Evolutionary conservation across 805 yeast species (phyloP), one percentile per base, ranked within the genome.

Genomic region (Pichia phayaonensis): DNA sequence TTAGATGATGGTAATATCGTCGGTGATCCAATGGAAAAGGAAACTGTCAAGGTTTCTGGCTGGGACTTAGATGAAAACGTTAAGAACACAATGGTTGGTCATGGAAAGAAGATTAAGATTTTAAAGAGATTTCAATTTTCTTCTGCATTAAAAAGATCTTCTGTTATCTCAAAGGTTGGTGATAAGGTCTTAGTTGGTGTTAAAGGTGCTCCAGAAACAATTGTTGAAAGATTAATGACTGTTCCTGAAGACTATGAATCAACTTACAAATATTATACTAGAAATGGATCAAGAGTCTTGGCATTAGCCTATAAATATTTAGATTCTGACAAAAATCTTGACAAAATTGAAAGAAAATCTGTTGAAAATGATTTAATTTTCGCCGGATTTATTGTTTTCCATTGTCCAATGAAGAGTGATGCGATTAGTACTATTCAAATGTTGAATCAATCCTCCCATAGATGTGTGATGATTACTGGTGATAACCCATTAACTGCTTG

Each of bases 1-100:
- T 75, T 94, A 54, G 97, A 94, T 61, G 96, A 90, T 65, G 99
- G 98, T 60, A 98, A 94, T 55, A 80, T 90, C 59, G 99, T 94
- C 54, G 99, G 99, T 70, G 99, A 94, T 64, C 97, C 99, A 56
- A 92, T 94, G 98, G 99, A 94, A 71, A 89, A 90, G 70, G 97
- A 95, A 26, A 94, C 99, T 48, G 74, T 94, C 59, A 83, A 82
- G 58, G 92, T 95, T 41, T 79, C 94, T 51, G 81, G 82, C 29
- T 94, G 97, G 97, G 74, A 73, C 40, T 84, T 94, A 56, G 87
- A 85, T 48, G 77, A 75, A 50, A 58, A 54, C n/a, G 47, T 54
- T 12, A 86, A 89, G 57, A 96, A 90, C 63, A 67, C 76, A 47
- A 85, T 86, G 43, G 77, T 75, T 54, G 65, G 65, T 36, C 61